Conservation (phyloP, 2,329 filamentous ascomycete species). For the Botrytis fabae region DNA sequence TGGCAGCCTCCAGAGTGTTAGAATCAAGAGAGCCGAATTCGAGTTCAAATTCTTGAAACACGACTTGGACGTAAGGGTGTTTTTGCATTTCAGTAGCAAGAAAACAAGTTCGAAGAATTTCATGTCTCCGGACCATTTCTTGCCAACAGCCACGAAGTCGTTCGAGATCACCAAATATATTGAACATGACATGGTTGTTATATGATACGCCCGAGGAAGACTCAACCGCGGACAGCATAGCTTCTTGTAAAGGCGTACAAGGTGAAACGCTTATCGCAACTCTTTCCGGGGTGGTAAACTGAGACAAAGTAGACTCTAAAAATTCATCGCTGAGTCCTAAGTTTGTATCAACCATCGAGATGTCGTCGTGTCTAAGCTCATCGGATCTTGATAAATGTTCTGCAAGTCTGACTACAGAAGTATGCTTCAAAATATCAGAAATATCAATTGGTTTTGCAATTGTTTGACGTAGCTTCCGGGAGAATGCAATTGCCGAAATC, state of each 20-base stretch:
- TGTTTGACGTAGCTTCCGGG: conserved; percentile 53
- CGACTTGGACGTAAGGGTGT: conserved; percentile 70
- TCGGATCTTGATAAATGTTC: conserved; percentile 34
- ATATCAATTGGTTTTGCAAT: conserved; percentile 58
- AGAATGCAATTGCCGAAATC: conserved; percentile 73
- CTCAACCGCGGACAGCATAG: conserved; percentile 68
- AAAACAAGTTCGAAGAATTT: conserved; percentile 78
- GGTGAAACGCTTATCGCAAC: conserved; percentile 63
- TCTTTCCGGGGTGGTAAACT: conserved; percentile 33
- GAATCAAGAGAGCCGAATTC: conserved; percentile 27
- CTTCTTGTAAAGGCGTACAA: conserved; percentile 85
- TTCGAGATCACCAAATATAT: conserved; percentile 52
- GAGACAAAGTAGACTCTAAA: conserved; percentile 24
- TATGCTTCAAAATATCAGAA: conserved; percentile 67
- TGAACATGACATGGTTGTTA: conserved; percentile 69
- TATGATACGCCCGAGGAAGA: conserved; percentile 56
- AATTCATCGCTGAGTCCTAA: conserved; percentile 35
- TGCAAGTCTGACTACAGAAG: conserved; percentile 64
- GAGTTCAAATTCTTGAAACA: conserved; percentile 52
- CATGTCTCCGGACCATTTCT: conserved; percentile 63
- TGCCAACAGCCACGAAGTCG: conserved; percentile 62
- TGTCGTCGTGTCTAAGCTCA: background rate
- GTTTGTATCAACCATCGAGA: conserved; percentile 1
- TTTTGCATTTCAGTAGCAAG: conserved; percentile 59
- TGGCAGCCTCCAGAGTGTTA: conserved; percentile 6